These are phyloP conservation scores for Phyllosticta citriasiana DNA, from an alignment of 2,329 filamentous ascomycete species.

Conservation along the genomic window DNA sequence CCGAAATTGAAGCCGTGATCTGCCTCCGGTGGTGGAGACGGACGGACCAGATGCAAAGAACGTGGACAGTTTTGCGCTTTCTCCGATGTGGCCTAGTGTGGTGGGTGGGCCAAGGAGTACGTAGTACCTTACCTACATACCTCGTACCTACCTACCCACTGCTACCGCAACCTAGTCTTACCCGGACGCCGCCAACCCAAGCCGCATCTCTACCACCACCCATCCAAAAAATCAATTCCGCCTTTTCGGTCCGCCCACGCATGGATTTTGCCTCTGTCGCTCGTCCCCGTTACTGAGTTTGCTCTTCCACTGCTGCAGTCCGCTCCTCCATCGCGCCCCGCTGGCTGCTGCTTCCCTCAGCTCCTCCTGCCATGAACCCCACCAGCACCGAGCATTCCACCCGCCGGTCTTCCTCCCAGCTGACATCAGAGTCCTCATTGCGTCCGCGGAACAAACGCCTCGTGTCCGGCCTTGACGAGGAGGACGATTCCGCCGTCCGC, in stretches of 20 bases:
- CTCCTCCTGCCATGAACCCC: constrained; percentile 26
- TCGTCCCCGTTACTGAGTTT: neutral
- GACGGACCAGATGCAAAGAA: neutral
- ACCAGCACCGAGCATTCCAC: constrained; percentile 27
- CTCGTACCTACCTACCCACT: no score
- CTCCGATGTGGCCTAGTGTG: neutral
- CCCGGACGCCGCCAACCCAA: neutral
- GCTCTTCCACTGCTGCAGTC: constrained; percentile 1
- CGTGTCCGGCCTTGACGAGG: constrained; percentile 38
- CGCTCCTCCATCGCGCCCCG: neutral
- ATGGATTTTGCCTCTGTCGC: constrained; percentile 1
- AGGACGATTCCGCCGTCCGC: constrained; percentile 11
- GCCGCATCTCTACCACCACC: neutral
- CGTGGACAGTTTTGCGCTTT: neutral
- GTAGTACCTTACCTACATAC: neutral
- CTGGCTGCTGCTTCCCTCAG: neutral
- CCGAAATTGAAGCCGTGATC: neutral
- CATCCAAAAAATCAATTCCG: neutral
- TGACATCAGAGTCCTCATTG: constrained; percentile 28
- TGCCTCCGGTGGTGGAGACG: neutral
- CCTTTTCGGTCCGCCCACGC: neutral
- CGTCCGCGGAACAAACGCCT: constrained; percentile 37
- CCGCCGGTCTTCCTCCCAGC: constrained; percentile 25
- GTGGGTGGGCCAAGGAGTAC: neutral
- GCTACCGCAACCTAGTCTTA: neutral